Evolutionary conservation across 2,329 filamentous ascomycete genomes (phyloP), one percentile per base, ranked within the genome.

Genomic region (Huntiella abstrusa): DNA sequence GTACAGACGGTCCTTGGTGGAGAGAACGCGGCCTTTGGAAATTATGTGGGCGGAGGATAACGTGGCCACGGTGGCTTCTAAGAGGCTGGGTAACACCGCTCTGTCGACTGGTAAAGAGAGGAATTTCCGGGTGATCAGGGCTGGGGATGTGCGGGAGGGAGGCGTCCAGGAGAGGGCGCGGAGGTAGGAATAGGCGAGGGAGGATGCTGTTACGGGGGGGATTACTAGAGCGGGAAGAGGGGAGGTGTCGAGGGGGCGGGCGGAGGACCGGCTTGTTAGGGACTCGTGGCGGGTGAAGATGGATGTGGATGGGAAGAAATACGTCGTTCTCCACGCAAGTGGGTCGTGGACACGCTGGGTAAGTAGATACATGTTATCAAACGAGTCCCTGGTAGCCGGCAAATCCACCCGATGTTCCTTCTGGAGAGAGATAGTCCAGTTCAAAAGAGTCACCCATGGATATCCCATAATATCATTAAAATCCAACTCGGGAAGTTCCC

Each of bases 381-480:
- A 49, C 4, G 22, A 41, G 11, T 43, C 41, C 11, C 41, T 41
- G 10, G 48, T 43, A 13, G 13, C 17, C 5, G 48, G 48, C 10
- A 49, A 33, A 17, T 44, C 44, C 16, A 49, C 44, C 12, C 48
- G 48, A 16, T 49, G 40, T 17, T 49, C 48, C 13, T 44, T 46
- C 17, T 49, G 60, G 3, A 73, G 70, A 16, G 67, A 64, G 52
- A 74, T 62, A 1, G 77, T 70, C 83, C 83, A 88, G 33, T 69
- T 64, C 41, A 86, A 69, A 4, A 87, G 59, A 4, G 58, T 59
- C 7, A 64, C 60, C 80, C 83, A 86, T 55, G 87, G 77, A 49
- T 83, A 84, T 1, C 69, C 67, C 35, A 70, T 58, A 0, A 76
- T 66, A 40, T 80, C 62, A 43, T 81, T 67, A 52, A 73, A 82